Conservation (phyloP, 179 eudicot genomes). For the Drosera spatulata region DNA sequence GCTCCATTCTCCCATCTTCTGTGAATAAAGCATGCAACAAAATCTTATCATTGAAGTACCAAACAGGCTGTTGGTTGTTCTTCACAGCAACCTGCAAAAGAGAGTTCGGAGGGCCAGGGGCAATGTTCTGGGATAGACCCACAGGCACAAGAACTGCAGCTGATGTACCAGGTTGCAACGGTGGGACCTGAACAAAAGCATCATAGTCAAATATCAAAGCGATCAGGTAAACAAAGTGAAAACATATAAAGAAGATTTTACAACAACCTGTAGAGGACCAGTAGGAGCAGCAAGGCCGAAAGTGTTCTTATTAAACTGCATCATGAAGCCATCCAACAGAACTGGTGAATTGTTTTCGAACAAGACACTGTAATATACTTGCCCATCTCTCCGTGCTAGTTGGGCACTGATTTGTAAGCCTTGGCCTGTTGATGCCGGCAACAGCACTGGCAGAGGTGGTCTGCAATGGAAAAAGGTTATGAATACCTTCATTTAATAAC, state of each 20-base stretch:
- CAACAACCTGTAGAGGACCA: slow-evolving; percentile 75
- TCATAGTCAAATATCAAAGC: slow-evolving; percentile 1
- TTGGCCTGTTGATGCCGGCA: slow-evolving; percentile 78
- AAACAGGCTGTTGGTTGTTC: slow-evolving; percentile 97
- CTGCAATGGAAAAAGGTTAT: slow-evolving; percentile 26
- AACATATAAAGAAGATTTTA: neutral
- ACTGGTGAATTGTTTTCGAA: slow-evolving; percentile 72
- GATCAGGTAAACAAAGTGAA: neutral
- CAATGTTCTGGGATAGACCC: slow-evolving; percentile 79
- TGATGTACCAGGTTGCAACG: slow-evolving; percentile 78
- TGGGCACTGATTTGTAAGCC: slow-evolving; percentile 93
- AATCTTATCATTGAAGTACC: slow-evolving; percentile 84
- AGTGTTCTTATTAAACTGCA: slow-evolving; percentile 92
- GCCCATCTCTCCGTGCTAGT: slow-evolving; percentile 81
- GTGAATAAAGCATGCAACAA: slow-evolving; percentile 55
- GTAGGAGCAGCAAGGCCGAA: slow-evolving; percentile 78
- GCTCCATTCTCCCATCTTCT: slow-evolving; percentile 98
- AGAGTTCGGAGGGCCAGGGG: slow-evolving; percentile 78
- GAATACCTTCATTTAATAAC: neutral
- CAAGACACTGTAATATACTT: slow-evolving; percentile 67
- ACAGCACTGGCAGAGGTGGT: slow-evolving; percentile 73
- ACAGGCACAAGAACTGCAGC: slow-evolving; percentile 84
- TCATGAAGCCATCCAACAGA: slow-evolving; percentile 90
- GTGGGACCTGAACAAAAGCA: slow-evolving; percentile 39
- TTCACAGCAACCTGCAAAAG: slow-evolving; percentile 92